Base-by-base conservation (phyloP, 164 flowering plant genomes). In the Dillenia turbinata region DNA sequence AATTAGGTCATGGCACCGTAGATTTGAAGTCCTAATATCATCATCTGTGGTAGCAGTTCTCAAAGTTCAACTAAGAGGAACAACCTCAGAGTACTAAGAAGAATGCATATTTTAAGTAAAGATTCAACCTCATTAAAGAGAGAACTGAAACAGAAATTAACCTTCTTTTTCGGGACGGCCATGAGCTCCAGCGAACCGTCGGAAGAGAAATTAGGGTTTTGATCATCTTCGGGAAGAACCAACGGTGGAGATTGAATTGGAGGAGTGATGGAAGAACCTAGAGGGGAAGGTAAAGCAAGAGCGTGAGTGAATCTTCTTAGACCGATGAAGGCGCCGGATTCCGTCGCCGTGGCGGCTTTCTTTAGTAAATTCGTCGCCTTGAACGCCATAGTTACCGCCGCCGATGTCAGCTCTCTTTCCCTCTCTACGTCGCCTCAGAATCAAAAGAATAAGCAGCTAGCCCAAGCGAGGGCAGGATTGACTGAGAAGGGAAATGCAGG, bases 101-200 rank as follows among this genome's bases (percentile, higher is more conserved):
- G 2, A 43, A 19, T 7, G 47, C 56, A 26, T 13, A 5, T 11
- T 43, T 16, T 44, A 17, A 44, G n/a, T 43, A 47, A 45, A 3
- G 53, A 54, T 49, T 24, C 16, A 49, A 10, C n/a, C 40, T 33
- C 40, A 5, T 33, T 33, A 33, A 33, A 33, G 7, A 33, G 40
- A 33, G 40, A 33, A 33, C 10, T 46, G 16, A 52, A 46, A 12
- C 13, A 46, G 11, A 17, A 44, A 24, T 9, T 13, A 0, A 83
- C 95, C 86, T 85, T 88, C 66, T 71, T 86, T 75, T 83, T 88
- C 12, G 92, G 95, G 10, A 86, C 91, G 54, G 93, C 95, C 95
- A 88, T 86, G 44, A 88, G 92, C 69, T 88, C 94, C 87, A 90
- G 78, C 9, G 89, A 83, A 2, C 81, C 83, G 49, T 70, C 72